Percentiles rank a stretch among this genome's conserved stretches.
These are phyloP conservation scores for Verticillium nonalfalfae DNA, from an alignment of 2,329 filamentous ascomycete genomes.

Conservation along the genomic window DNA sequence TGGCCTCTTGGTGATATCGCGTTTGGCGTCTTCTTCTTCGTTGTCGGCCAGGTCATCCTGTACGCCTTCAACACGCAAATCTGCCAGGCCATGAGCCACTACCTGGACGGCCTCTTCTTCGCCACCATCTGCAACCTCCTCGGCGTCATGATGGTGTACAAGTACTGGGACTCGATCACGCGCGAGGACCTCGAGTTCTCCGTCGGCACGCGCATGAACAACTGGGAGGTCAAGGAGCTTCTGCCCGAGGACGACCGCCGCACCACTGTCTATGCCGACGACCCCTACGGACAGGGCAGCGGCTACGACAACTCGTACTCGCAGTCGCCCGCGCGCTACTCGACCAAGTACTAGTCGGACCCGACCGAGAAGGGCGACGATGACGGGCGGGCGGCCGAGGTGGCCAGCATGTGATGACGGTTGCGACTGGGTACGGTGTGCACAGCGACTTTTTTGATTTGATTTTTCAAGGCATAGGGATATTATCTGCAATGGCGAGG, in stretches of 20 bases:
- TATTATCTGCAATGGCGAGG: neutral
- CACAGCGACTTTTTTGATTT: neutral
- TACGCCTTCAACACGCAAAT: constrained; percentile 85
- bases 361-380: neutral
- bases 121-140: constrained; percentile 90
- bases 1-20: constrained; percentile 92
- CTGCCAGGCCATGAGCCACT: constrained; percentile 80
- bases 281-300: constrained; percentile 53
- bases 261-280: constrained; percentile 65
- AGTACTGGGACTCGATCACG: constrained; percentile 99
- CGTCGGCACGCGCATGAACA: constrained; percentile 89
- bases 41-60: constrained; percentile 84
- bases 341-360: constrained; percentile 34
- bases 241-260: constrained; percentile 75
- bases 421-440: neutral
- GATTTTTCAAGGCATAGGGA: neutral
- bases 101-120: constrained; percentile 90
- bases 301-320: constrained; percentile 47
- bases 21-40: constrained; percentile 87
- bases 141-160: constrained; percentile 99
- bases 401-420: neutral
- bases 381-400: neutral
- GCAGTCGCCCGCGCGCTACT: constrained; percentile 33
- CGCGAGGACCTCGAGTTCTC: constrained; percentile 98
- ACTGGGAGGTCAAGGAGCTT: constrained; percentile 96